phyloP scores from a whole-genome alignment of 148 eudicot genomes.

The Arctostaphylos glauca region DNA sequence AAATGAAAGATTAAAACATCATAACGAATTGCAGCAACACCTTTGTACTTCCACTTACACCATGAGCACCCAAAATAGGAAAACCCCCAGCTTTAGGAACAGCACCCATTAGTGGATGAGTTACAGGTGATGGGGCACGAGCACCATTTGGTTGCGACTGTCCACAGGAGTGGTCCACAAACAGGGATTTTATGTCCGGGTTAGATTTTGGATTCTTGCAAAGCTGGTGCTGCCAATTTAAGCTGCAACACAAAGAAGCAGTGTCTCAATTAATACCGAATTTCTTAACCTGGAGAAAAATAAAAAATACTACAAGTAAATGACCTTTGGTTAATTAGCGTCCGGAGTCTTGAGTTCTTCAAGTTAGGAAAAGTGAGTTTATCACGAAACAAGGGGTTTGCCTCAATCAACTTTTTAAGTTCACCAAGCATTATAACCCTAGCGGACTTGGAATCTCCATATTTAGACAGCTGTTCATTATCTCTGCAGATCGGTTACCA shows the following conservation, averaged over 20 bases:
- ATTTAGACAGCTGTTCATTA: constrained; percentile 81
- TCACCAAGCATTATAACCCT: constrained; percentile 78
- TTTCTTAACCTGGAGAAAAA: neutral
- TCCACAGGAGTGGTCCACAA: constrained; percentile 91
- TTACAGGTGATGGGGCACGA: constrained; percentile 80
- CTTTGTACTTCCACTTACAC: constrained; percentile 46
- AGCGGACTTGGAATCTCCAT: constrained; percentile 93
- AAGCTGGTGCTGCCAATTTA: constrained; percentile 97
- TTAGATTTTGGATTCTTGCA: constrained; percentile 87
- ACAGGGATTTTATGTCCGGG: constrained; percentile 93
- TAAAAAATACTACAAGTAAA: neutral
- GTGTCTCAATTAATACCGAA: neutral
- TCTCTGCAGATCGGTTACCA: constrained; percentile 46
- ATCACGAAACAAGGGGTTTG: constrained; percentile 86
- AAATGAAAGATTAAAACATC: constrained; percentile 4
- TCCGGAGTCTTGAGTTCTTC: constrained; percentile 73
- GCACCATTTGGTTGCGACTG: constrained; percentile 84
- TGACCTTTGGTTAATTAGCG: constrained; percentile 85
- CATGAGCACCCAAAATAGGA: constrained; percentile 84
- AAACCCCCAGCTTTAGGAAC: constrained; percentile 74
- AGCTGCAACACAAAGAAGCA: constrained; percentile 41
- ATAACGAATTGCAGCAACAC: neutral
- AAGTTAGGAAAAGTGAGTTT: constrained; percentile 73
- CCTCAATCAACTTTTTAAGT: constrained; percentile 83
- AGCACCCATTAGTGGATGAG: constrained; percentile 65